Conservation (phyloP, 306 rosid species). For the Fragaria vesca region DNA sequence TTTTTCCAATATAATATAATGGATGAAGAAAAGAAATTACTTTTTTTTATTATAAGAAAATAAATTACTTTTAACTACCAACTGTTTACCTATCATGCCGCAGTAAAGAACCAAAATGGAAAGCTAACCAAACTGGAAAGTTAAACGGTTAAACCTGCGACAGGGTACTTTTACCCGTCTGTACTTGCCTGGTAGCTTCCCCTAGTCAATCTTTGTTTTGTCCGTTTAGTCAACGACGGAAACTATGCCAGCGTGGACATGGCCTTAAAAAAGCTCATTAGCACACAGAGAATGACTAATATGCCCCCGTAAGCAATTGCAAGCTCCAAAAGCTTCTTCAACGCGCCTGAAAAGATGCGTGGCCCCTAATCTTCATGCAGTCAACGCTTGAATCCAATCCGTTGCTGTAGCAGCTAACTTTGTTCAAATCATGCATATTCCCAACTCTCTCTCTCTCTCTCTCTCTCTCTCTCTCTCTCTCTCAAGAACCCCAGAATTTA, state of each 20-base stretch:
- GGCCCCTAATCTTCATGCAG: slow-evolving; percentile 22
- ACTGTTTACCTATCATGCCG: neutral
- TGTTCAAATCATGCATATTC: slow-evolving; percentile 11
- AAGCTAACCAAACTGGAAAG: neutral
- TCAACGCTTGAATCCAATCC: slow-evolving; percentile 36
- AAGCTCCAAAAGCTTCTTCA: neutral
- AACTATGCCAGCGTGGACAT: slow-evolving; percentile 1
- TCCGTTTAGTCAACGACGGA: slow-evolving; percentile 9
- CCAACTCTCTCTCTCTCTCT: neutral
- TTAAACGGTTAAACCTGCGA: neutral
- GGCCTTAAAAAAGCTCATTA: too few species aligned
- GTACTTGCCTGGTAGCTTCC: neutral
- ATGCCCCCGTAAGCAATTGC: neutral
- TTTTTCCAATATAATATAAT: neutral
- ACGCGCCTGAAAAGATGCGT: slow-evolving; percentile 27
- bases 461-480: too few species aligned
- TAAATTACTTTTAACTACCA: neutral
- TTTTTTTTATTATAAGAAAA: too few species aligned
- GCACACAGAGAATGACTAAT: neutral
- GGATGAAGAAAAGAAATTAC: too few species aligned
- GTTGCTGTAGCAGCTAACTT: neutral
- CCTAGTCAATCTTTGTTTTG: slow-evolving; percentile 17
- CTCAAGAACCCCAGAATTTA: neutral
- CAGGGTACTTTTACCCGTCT: neutral
- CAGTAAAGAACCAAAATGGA: neutral